Evolutionary conservation across 176 grass and related monocot species (phyloP).

Genomic region (Sorghum bicolor): DNA sequence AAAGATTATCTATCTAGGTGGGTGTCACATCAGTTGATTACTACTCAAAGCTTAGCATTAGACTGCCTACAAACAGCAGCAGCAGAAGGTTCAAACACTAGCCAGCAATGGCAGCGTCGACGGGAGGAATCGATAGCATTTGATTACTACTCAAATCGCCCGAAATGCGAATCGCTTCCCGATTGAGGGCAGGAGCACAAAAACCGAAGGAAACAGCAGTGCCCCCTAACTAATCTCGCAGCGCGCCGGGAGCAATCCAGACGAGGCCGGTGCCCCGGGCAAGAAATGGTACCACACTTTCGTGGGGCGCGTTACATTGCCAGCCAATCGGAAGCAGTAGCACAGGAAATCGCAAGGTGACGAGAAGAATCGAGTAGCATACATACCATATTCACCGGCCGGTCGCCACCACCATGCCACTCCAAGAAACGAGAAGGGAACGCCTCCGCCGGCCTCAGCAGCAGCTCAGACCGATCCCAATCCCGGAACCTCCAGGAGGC

Average conservation of each 20-base stretch:
- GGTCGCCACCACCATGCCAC: not conserved
- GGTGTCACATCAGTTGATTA: not conserved
- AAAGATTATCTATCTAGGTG: not conserved
- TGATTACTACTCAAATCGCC: not conserved
- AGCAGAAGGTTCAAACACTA: not conserved
- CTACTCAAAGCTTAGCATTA: not conserved
- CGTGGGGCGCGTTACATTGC: not conserved
- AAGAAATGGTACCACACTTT: not conserved
- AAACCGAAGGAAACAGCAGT: not conserved
- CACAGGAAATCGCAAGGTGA: not conserved
- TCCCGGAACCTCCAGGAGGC: not conserved
- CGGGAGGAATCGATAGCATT: not conserved
- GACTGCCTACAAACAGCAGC: not conserved
- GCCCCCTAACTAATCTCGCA: not conserved
- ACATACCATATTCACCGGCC: not conserved
- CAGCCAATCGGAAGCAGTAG: not conserved
- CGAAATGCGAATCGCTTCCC: not conserved
- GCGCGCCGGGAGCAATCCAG: not conserved
- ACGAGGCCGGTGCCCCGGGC: not conserved
- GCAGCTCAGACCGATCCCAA: not conserved
- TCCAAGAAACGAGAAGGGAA: not conserved
- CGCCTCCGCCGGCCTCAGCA: not conserved
- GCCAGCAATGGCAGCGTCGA: not conserved
- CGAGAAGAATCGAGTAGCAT: not conserved
- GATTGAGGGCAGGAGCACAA: not conserved